Evolutionary conservation across 1,284 basidiomycete species (phyloP).

Genomic region (Dichomitus squalens): DNA sequence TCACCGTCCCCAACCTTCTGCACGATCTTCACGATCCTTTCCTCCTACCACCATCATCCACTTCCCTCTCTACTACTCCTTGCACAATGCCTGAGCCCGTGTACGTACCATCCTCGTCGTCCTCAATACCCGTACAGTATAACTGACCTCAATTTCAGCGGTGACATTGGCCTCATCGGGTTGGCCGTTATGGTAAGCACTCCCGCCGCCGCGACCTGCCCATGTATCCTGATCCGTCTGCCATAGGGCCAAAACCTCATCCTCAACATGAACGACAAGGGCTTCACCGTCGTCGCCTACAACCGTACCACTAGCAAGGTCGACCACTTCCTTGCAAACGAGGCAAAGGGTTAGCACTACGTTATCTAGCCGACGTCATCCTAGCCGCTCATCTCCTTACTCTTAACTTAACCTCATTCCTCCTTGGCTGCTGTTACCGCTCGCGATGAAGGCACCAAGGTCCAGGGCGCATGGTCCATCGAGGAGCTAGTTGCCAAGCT

Average conservation of each 20-base stretch:
- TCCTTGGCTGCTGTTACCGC: slow-evolving; percentile 6
- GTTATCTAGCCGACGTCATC: slow-evolving; percentile 25
- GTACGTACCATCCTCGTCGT: slow-evolving; percentile 35
- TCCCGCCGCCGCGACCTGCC: slow-evolving; percentile 19
- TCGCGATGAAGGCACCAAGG: slow-evolving; percentile 75
- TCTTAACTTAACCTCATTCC: background rate
- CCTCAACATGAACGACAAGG: slow-evolving; percentile 99
- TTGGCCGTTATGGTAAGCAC: slow-evolving; percentile 90
- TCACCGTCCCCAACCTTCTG: slow-evolving; percentile 26
- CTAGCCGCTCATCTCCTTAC: slow-evolving; percentile 17
- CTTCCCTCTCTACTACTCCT: slow-evolving; percentile 26
- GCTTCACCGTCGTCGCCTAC: slow-evolving; percentile 95
- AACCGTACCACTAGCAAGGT: slow-evolving; percentile 98
- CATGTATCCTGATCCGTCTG: slow-evolving; percentile 18
- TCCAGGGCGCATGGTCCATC: slow-evolving; percentile 94
- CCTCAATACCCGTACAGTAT: slow-evolving; percentile 3
- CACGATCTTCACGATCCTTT: slow-evolving; percentile 23
- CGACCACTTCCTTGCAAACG: slow-evolving; percentile 92
- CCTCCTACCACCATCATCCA: slow-evolving; percentile 32
- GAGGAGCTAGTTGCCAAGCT: slow-evolving; percentile 86
- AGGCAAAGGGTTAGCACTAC: slow-evolving; percentile 85
- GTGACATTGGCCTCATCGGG: slow-evolving; percentile 93
- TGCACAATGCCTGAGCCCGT: slow-evolving; percentile 46
- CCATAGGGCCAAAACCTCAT: slow-evolving; percentile 92
- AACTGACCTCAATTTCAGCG: slow-evolving; percentile 46